phyloP scores from a whole-genome alignment of 2,329 filamentous ascomycete species.

The Huntiella decipiens region DNA sequence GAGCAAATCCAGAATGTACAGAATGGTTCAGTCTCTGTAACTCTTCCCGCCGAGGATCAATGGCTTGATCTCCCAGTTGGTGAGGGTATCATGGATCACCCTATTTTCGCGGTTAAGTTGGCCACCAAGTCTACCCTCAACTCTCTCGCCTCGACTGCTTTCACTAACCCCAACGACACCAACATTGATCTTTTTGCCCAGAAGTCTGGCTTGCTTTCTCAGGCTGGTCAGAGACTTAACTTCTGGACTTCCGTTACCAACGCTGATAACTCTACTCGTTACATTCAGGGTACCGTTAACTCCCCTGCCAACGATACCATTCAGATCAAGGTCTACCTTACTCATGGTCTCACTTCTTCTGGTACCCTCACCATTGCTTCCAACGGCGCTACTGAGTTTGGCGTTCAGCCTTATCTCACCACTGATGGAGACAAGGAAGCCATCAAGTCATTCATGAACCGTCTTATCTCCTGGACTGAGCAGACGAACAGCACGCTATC shows the following conservation, averaged over 20 bases:
- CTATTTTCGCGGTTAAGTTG: conserved; percentile 20
- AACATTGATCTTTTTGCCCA: conserved; percentile 19
- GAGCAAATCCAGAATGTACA: conserved; percentile 36
- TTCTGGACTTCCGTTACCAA: conserved; percentile 31
- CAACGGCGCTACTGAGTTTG: conserved; percentile 39
- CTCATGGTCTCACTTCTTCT: conserved; percentile 39
- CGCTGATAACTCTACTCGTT: conserved; percentile 23
- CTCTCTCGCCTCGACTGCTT: conserved; percentile 14
- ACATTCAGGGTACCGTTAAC: conserved; percentile 41
- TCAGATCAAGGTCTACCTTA: conserved; percentile 42
- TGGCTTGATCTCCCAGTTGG: conserved; percentile 42
- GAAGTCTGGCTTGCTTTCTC: conserved; percentile 23
- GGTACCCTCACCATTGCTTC: conserved; percentile 41
- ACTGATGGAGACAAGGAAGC: conserved; percentile 40
- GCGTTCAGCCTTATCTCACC: conserved; percentile 39
- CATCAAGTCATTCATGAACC: conserved; percentile 38
- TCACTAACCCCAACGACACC: conserved; percentile 16
- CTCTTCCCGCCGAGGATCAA: conserved; percentile 29
- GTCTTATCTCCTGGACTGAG: conserved; percentile 32
- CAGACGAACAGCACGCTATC: conserved; percentile 30
- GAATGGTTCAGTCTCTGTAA: conserved; percentile 28
- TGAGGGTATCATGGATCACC: conserved; percentile 38
- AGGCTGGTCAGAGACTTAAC: conserved; percentile 27
- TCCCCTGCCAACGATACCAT: conserved; percentile 39
- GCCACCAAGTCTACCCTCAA: conserved; percentile 15